Evolutionary conservation across 2,329 filamentous ascomycete genomes (phyloP).

Genomic region (Cladophialophora exuberans): DNA sequence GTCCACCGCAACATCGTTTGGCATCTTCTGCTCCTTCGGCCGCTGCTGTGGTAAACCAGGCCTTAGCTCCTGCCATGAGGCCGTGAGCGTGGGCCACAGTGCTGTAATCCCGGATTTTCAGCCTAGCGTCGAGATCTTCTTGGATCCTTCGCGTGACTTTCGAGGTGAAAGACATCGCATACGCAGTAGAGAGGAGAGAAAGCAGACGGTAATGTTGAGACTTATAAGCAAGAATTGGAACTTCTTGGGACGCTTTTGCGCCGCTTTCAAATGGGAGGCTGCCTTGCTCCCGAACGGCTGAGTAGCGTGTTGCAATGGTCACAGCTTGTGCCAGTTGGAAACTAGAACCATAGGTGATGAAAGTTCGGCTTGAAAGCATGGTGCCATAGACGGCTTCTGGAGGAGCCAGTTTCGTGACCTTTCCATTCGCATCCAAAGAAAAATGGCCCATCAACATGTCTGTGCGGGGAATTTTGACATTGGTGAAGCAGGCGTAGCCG

Average conservation of each 20-base stretch:
- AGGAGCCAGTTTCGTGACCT: neutral
- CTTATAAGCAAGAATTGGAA: neutral
- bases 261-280: neutral
- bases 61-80: neutral
- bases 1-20: neutral
- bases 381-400: neutral
- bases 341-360: neutral
- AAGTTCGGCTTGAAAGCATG: neutral
- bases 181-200: neutral
- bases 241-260: neutral
- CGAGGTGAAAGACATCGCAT: neutral
- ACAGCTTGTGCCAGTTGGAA: neutral
- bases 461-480: conserved; percentile 39
- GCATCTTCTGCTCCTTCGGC: neutral
- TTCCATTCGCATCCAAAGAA: neutral
- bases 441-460: conserved; percentile 35
- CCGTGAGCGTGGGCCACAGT: neutral
- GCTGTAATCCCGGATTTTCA: neutral
- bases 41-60: neutral
- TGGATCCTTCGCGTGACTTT: neutral
- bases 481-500: conserved; percentile 40
- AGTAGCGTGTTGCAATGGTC: neutral
- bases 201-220: neutral
- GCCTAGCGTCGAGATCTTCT: neutral
- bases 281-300: neutral